Conservation (phyloP, 2,329 filamentous ascomycete species). For the Purpureocillium takamizusanense region DNA sequence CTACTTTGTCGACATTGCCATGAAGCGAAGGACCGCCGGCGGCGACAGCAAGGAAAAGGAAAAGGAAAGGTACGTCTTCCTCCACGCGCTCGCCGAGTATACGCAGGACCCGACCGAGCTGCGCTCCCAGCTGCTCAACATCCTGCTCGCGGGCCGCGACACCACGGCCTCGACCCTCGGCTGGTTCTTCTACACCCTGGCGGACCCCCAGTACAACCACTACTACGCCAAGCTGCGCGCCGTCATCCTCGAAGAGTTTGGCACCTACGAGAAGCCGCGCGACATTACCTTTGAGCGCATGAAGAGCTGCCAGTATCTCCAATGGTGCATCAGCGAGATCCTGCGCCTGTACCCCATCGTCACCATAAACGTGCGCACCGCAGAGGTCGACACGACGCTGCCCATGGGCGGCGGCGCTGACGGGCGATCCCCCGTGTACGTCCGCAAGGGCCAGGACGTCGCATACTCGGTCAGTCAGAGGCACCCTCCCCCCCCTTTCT, state of each 20-base stretch:
- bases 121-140: conserved; percentile 23
- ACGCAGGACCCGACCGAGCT: conserved; percentile 15
- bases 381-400: conserved; percentile 33
- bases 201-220: conserved; percentile 21
- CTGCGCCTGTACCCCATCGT: conserved; percentile 14
- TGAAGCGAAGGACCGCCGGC: conserved; percentile 14
- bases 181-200: conserved; percentile 35
- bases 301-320: conserved; percentile 13
- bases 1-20: conserved; percentile 55
- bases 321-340: conserved; percentile 14
- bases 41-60: conserved; percentile 5
- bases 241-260: conserved; percentile 38
- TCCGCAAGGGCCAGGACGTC: conserved; percentile 35
- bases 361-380: conserved; percentile 13
- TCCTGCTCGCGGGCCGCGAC: conserved; percentile 43
- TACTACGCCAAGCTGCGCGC: conserved; percentile 33
- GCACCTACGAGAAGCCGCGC: conserved; percentile 24
- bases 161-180: conserved; percentile 42
- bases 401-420: conserved; percentile 42
- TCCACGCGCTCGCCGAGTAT: conserved; percentile 22
- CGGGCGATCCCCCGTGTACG: conserved; percentile 36
- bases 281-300: conserved; percentile 15
- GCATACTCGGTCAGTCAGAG: conserved; percentile 19
- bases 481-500: neutral
- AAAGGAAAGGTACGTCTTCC: conserved; percentile 19